A percentile compares a stretch with the other conserved stretches of the same genome.
Conservation (phyloP, 2,329 filamentous ascomycete species). For the Ramularia endophylla region DNA sequence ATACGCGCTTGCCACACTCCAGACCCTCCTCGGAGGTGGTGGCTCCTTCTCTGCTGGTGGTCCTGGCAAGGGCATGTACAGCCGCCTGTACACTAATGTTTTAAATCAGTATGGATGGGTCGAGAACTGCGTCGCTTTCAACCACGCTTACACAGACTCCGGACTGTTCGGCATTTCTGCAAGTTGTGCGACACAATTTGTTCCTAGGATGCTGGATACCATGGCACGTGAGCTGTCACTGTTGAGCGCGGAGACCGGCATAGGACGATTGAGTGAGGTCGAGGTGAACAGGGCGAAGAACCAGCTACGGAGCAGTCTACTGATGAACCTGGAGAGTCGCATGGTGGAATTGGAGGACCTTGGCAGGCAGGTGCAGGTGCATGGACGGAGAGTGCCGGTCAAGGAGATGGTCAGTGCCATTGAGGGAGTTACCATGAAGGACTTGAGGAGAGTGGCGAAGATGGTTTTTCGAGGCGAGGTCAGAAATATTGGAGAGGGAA, state of each 20-base stretch:
- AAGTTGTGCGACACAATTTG: constrained; percentile 72
- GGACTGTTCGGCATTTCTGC: constrained; percentile 93
- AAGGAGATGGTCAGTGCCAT: constrained; percentile 89
- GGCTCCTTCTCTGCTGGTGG: constrained; percentile 96
- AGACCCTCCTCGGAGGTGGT: constrained; percentile 91
- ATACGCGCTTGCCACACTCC: constrained; percentile 90
- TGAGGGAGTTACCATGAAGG: constrained; percentile 69
- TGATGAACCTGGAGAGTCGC: constrained; percentile 96
- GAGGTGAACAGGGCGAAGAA: constrained; percentile 96
- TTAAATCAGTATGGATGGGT: constrained; percentile 98
- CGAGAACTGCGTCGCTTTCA: constrained; percentile 91
- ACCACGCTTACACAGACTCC: constrained; percentile 94
- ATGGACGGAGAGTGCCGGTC: constrained; percentile 85
- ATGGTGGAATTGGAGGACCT: constrained; percentile 98
- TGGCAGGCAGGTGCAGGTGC: constrained; percentile 92
- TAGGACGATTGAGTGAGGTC: constrained; percentile 60
- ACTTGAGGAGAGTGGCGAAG: constrained; percentile 74
- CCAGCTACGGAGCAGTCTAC: constrained; percentile 77
- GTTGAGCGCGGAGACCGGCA: constrained; percentile 70
- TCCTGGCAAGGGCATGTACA: constrained; percentile 99
- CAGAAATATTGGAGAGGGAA: constrained; percentile 68
- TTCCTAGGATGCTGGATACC: constrained; percentile 81
- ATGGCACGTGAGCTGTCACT: constrained; percentile 86
- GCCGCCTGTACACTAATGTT: constrained; percentile 92
- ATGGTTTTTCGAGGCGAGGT: constrained; percentile 73